Conservation (phyloP, 371 early-diverging fungal species). For the Circinella umbellata region DNA sequence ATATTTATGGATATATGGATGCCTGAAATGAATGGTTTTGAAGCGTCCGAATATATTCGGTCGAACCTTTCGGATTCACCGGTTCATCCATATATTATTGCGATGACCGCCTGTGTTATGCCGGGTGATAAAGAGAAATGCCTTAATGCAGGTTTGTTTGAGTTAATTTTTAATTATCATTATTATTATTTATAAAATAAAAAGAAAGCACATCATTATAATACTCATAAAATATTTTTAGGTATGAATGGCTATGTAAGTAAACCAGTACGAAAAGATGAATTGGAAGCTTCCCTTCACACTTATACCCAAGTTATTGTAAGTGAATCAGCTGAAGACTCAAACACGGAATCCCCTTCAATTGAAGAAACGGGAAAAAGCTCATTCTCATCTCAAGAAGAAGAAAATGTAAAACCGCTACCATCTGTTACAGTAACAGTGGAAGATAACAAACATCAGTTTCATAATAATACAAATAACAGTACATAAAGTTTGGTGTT, state of each 20-base stretch:
- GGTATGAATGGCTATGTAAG: conserved; percentile 44
- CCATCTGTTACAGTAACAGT: too few relatives aligned
- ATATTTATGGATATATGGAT: conserved; percentile 61
- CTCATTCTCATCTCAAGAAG: too few relatives aligned
- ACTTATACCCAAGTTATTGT: conserved; percentile 28
- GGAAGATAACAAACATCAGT: too few relatives aligned
- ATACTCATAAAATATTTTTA: not conserved
- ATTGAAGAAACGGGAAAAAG: too few relatives aligned
- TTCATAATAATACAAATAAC: too few relatives aligned
- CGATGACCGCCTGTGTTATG: conserved; percentile 62
- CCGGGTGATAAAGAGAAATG: conserved; percentile 59
- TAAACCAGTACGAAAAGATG: conserved; percentile 53
- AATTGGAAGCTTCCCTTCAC: conserved; percentile 41
- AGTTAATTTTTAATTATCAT: not conserved
- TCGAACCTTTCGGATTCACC: conserved; percentile 25
- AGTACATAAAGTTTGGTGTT: too few relatives aligned
- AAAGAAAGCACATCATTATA: too few relatives aligned
- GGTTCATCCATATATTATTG: conserved; percentile 51
- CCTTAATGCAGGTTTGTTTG: conserved; percentile 40
- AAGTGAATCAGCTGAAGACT: conserved; percentile 3
- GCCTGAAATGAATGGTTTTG: conserved; percentile 63
- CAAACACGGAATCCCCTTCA: not conserved
- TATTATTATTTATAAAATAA: too few relatives aligned
- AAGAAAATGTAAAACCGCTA: too few relatives aligned
- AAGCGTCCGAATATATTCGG: conserved; percentile 50